Evolutionary conservation across 805 yeast species (phyloP), one percentile per base, ranked within the genome.

Genomic region (Aciculoconidium aculeatum): DNA sequence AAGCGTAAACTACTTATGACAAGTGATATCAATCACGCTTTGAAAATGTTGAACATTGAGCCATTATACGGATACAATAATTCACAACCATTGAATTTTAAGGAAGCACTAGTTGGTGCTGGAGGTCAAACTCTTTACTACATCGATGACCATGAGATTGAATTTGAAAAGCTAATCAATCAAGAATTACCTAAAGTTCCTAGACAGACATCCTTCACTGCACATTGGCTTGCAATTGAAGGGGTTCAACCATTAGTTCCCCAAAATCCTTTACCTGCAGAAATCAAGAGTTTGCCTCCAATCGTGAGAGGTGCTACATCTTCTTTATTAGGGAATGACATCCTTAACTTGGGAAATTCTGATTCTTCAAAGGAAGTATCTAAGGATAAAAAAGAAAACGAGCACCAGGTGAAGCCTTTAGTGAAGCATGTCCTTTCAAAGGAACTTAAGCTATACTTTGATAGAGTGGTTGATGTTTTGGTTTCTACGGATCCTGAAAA

Each of bases 171-270:
- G 47, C 65, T 94, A 33, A 83, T 92, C 42, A 90, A 92, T 51
- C 90, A 82, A 51, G 96, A 96, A 17, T 64, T 92, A 36, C 99
- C 99, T 5, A 85, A 81, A 46, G 95, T 94, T 3, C 98, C 99
- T 4, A 71, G 97, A 35, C 78, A 80, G 36, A 80, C 94, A 3
- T 80, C 95, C 1, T 88, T 84, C 54, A 87, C 97, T 0, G 94
- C 96, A 5, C 94, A 83, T 53, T 90, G 98, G 97, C 67, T 94
- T 17, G 97, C 98, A 0, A 84, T 92, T 31, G 99, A 92, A 57
- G 99, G 99, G 34, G 95, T 92, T 6, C 99, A 92, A 51, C 98
- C 99, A 1, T 80, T 92, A 17, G 90, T 92, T 32, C 94, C 96
- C 2, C 98, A 94, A 58, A 92, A 92, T 59, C 99, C 99, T 14